phyloP scores from a whole-genome alignment of 2,329 filamentous ascomycete genomes.

The Fusarium sp. region DNA sequence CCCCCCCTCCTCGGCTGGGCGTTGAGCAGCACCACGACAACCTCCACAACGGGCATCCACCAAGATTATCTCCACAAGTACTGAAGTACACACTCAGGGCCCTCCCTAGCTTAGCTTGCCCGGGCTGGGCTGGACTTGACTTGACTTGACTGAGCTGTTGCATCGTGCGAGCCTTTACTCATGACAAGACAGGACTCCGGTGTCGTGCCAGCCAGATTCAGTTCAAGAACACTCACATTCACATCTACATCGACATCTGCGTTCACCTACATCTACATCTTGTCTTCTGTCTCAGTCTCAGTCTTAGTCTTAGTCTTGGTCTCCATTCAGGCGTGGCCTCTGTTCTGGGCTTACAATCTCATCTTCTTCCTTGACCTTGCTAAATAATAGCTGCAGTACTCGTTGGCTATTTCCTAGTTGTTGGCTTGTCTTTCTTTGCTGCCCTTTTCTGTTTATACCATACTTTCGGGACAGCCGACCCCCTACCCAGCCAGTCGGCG shows the following conservation, averaged over 20 bases:
- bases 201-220: conserved; percentile 33
- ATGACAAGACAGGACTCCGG: conserved; percentile 26
- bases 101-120: conserved; percentile 33
- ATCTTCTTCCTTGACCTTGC: conserved; percentile 12
- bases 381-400: background rate
- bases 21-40: conserved; percentile 34
- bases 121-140: conserved; percentile 22
- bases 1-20: conserved; percentile 35
- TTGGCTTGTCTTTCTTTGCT: conserved; percentile 29
- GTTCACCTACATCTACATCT: conserved; percentile 12
- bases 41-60: conserved; percentile 38
- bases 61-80: conserved; percentile 42
- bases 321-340: conserved; percentile 14
- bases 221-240: conserved; percentile 18
- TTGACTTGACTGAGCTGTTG: conserved; percentile 24
- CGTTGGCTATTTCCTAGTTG: conserved; percentile 7
- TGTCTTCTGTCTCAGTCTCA: conserved; percentile 12
- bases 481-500: conserved; percentile 45
- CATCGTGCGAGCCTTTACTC: conserved; percentile 26
- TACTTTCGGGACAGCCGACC: conserved; percentile 43
- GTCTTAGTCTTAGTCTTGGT: conserved; percentile 6
- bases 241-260: conserved; percentile 11
- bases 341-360: conserved; percentile 23
- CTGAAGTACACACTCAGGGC: conserved; percentile 39
- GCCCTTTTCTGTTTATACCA: conserved; percentile 45